Base-by-base conservation (phyloP, 129 eudicot species). In the Flaveria brownii region DNA sequence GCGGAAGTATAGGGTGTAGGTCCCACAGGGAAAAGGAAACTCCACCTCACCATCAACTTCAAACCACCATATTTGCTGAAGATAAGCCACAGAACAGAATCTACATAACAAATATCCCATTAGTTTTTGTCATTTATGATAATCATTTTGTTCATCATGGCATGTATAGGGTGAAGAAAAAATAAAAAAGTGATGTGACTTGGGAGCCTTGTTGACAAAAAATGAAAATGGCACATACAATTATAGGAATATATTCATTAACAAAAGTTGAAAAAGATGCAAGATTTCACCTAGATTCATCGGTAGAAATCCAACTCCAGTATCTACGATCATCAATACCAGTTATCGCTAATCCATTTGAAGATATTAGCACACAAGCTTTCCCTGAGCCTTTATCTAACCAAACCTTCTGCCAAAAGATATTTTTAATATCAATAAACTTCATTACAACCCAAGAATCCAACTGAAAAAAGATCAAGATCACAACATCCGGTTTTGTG, bases 21-120 rank as follows among this genome's bases (percentile, higher is more conserved):
- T 87, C 28, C 99, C 99, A 2, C 87, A 82, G 0, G 97, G 97
- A 67, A 95, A 90, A 7, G 99, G 96, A 81, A 95, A 95, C 49
- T 95, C 97, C 15, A 95, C 84, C 82, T 95, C 97, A 11, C 99
- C 99, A 12, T 86, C 85, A 5, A 91, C 90, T 81, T 95, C 96
- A 73, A 95, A 85, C 99, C 99, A 95, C 99, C 99, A 95, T 36
- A 88, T 95, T 81, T 95, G 99, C 70, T 95, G 97, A 36, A 95
- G 94, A 80, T 95, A 95, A 7, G 96, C 96, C 17, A 95, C 76
- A 1, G 92, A 84, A 47, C 81, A 18, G 69, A 95, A 95, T 76
- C 99, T 95, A 61, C 61, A 82, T 49, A 70, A 30, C 45, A 74
- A 82, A 23, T 28, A 12, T 74, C 73, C 42, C 25, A 68, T 54